Evolutionary conservation across 2,329 filamentous ascomycete species (phyloP).

Genomic region (Aspergillus sp.): DNA sequence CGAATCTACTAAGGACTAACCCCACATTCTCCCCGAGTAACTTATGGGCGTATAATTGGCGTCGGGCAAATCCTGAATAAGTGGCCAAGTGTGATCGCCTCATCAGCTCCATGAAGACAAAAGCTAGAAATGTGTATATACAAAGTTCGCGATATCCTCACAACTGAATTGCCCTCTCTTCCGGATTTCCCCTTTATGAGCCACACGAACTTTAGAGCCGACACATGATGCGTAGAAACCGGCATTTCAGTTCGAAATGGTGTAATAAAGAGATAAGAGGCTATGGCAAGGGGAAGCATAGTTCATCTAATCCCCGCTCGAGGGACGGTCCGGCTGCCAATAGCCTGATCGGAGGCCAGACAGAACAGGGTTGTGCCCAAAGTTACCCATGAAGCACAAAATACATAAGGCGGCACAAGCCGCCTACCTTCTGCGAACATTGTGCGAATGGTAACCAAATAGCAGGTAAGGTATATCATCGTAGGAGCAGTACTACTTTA

Average conservation of each 20-base stretch:
- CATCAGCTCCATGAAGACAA: neutral
- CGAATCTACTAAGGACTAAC: constrained; percentile 8
- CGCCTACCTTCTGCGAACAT: too few relatives aligned
- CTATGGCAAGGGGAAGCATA: neutral
- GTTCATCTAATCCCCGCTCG: neutral
- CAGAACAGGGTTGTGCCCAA: neutral
- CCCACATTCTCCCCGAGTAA: neutral
- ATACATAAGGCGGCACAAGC: too few relatives aligned
- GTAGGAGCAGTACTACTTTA: too few relatives aligned
- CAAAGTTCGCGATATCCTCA: neutral
- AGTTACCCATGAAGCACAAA: neutral
- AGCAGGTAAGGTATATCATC: too few relatives aligned
- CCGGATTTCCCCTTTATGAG: neutral
- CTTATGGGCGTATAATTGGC: neutral
- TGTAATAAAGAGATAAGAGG: neutral
- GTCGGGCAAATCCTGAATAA: neutral
- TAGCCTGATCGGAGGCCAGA: neutral
- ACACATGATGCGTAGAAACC: neutral
- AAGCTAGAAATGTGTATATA: neutral
- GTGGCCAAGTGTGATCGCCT: neutral
- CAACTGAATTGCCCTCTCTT: neutral
- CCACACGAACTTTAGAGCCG: neutral
- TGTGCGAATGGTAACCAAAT: too few relatives aligned
- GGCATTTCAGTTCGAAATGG: too few relatives aligned
- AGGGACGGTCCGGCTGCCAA: neutral